Evolutionary conservation across 2,329 filamentous ascomycete genomes (phyloP).

Genomic region (Monosporascus ibericus): DNA sequence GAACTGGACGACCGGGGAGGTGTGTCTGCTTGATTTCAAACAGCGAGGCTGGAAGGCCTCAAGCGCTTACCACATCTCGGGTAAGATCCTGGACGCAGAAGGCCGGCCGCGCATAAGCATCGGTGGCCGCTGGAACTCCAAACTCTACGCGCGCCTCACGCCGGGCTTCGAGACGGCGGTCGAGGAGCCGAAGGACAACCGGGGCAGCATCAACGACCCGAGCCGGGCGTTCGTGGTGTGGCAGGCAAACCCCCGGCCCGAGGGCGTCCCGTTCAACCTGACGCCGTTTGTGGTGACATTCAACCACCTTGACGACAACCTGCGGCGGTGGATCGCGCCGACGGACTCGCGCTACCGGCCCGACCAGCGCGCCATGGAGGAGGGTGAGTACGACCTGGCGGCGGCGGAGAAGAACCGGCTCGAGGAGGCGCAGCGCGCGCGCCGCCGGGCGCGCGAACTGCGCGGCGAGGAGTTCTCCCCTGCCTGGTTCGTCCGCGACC

Average conservation of each 20-base stretch:
- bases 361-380: slow-evolving; percentile 97
- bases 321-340: slow-evolving; percentile 72
- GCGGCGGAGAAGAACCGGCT: slow-evolving; percentile 91
- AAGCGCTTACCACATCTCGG: slow-evolving; percentile 81
- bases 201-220: slow-evolving; percentile 55
- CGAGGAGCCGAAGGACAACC: slow-evolving; percentile 47
- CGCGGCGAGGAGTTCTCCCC: slow-evolving; percentile 76
- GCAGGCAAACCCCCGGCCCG: slow-evolving; percentile 77
- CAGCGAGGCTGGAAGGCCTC: slow-evolving; percentile 91
- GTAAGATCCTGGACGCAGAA: slow-evolving; percentile 73
- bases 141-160: slow-evolving; percentile 87
- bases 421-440: slow-evolving; percentile 82
- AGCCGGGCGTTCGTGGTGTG: slow-evolving; percentile 84
- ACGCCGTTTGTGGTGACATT: slow-evolving; percentile 94
- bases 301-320: slow-evolving; percentile 83
- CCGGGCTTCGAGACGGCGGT: slow-evolving; percentile 79
- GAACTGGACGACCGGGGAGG: slow-evolving; percentile 92
- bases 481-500: slow-evolving; percentile 74
- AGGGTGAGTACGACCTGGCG: slow-evolving; percentile 92
- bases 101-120: slow-evolving; percentile 85
- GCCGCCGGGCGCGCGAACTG: slow-evolving; percentile 65
- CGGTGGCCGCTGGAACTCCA: slow-evolving; percentile 95
- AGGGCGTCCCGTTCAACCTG: slow-evolving; percentile 90
- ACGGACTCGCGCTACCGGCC: slow-evolving; percentile 91
- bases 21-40: slow-evolving; percentile 89